Percentiles rank a stretch among this genome's conserved stretches.
phyloP scores from a whole-genome alignment of 176 grass and related monocot species.

The Luzula sylvatica region DNA sequence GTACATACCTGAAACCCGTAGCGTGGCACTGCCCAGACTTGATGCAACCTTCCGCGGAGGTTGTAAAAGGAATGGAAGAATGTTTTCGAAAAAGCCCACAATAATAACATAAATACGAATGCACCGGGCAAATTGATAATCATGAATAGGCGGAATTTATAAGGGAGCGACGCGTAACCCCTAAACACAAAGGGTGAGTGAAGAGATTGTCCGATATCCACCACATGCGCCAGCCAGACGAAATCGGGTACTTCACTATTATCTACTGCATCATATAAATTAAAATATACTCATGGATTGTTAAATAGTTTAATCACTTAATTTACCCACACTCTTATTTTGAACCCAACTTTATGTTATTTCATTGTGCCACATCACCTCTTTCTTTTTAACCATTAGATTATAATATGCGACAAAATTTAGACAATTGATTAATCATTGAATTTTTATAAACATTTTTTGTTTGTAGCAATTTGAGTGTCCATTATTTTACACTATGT shows the following conservation, averaged over 20 bases:
- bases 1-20: slow-evolving; percentile 73
- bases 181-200: slow-evolving; percentile 61
- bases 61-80: slow-evolving; percentile 61
- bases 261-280: slow-evolving; percentile 22
- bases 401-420: too few species aligned
- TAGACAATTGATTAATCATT: too few species aligned
- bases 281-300: too few species aligned
- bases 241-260: slow-evolving; percentile 60
- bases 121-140: slow-evolving; percentile 42
- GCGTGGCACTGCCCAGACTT: slow-evolving; percentile 50
- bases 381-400: too few species aligned
- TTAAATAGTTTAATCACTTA: too few species aligned
- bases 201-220: slow-evolving; percentile 66
- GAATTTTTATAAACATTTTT: too few species aligned
- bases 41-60: slow-evolving; percentile 37
- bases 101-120: slow-evolving; percentile 42
- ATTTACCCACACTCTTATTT: too few species aligned
- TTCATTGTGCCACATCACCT: too few species aligned
- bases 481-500: too few species aligned
- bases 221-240: slow-evolving; percentile 78
- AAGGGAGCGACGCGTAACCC: slow-evolving; percentile 34
- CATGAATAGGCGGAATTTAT: slow-evolving; percentile 29
- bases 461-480: too few species aligned
- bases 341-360: too few species aligned
- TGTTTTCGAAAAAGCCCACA: slow-evolving; percentile 75